Base-by-base conservation (phyloP, 2,329 filamentous ascomycete species). In the Chrysosporium queenslandicum region DNA sequence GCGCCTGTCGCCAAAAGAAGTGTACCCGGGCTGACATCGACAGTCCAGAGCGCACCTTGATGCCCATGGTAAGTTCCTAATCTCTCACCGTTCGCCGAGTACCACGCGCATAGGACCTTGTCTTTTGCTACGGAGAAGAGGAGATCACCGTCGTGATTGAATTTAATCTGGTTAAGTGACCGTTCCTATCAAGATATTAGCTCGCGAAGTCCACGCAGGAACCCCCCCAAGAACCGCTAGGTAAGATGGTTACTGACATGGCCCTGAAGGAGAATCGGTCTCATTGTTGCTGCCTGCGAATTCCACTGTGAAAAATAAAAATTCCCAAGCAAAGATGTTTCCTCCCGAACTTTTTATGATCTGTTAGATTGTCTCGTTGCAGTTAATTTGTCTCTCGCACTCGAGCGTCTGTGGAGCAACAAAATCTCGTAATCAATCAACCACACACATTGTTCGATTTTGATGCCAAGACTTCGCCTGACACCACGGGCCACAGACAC, bases 21-120 rank as follows among this genome's bases (percentile, higher is more conserved):
- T 59, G 85, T 87, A 64, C 89, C 89, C 59, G 91, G 90, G 75
- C 95, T 87, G 66, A 95, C 85, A 68, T 98, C 92, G 72, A 98
- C 86, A 58, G 92, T 96, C 92, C 92, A 98, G 76, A 98, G 86
- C 64, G 92, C 91, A 74, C 92, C 92, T 72, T 94, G 86, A 75
- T 98, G 92, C 71, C 92, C 92, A 68, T 87, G 84, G 77, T 97
- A 98, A 63, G 91, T 92, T 66, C 92, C 92, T 65, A 97, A 80
- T 65, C 92, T 86, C 78, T 98, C 92, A 75, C 92, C 92, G 73
- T 98, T 98, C 76, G 94, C 89, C 60, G 89, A 85, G 75, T 82
- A 97, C 92, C 92, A 98, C 60, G 82, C 91, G 78, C 91, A 95
- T 66, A 96, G 88, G 67, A 94, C 82, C 74, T 96, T 91, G 73